These are phyloP conservation scores for Leccinum imitatum DNA, from an alignment of 768 basidiomycete species.

Conservation along the genomic window DNA sequence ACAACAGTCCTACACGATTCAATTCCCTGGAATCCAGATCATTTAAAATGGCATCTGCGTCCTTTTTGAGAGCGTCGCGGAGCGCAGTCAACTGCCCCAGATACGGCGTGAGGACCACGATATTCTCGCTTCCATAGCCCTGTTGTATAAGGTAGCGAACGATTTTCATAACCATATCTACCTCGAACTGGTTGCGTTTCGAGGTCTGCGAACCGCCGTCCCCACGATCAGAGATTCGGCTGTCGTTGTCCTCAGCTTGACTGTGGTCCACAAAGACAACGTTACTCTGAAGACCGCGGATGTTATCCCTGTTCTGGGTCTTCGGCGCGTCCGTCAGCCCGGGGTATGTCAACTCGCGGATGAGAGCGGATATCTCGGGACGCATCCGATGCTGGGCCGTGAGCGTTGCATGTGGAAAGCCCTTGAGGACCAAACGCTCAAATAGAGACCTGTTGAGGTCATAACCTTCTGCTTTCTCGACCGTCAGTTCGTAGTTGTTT, in stretches of 20 bases:
- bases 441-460: conserved; percentile 69
- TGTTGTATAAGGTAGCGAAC: conserved; percentile 66
- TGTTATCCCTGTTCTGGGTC: conserved; percentile 49
- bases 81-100: conserved; percentile 62
- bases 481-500: conserved; percentile 60
- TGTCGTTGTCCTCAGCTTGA: conserved; percentile 51
- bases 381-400: conserved; percentile 69
- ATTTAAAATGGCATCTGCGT: conserved; percentile 58
- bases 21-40: conserved; percentile 63
- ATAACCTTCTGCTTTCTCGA: conserved; percentile 67
- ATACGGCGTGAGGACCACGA: conserved; percentile 71
- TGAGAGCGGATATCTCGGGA: conserved; percentile 64
- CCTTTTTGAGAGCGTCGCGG: conserved; percentile 41
- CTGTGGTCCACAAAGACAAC: conserved; percentile 61
- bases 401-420: conserved; percentile 61
- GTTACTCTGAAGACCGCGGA: conserved; percentile 56
- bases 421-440: conserved; percentile 61
- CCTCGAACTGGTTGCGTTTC: conserved; percentile 62
- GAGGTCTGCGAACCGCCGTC: conserved; percentile 52
- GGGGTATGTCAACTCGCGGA: conserved; percentile 64
- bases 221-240: conserved; percentile 40
- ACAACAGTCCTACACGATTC: conserved; percentile 52
- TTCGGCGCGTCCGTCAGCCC: conserved; percentile 54
- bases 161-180: conserved; percentile 63
- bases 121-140: conserved; percentile 57